Evolutionary conservation across 495 filamentous ascomycete species (phyloP).

Genomic region (Talaromyces trachyspermus): DNA sequence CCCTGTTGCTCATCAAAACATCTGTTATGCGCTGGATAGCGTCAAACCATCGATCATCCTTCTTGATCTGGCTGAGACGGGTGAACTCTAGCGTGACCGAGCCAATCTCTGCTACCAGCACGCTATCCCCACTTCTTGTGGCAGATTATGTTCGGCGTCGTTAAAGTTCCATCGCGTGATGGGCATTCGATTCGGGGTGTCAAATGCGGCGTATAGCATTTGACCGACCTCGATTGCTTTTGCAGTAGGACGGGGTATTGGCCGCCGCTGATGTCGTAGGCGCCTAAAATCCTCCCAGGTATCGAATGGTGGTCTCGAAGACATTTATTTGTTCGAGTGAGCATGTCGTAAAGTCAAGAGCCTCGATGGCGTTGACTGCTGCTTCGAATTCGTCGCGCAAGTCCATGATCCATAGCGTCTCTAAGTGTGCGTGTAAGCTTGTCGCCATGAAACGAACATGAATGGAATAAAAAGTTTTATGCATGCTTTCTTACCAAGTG

Average conservation of each 20-base stretch:
- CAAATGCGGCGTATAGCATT: slow-evolving; percentile 32
- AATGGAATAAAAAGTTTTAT: no score
- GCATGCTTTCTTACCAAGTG: slow-evolving; percentile 15
- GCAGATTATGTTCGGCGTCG: not conserved
- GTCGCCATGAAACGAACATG: no score
- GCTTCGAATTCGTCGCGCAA: slow-evolving; percentile 71
- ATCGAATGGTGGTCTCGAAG: slow-evolving; percentile 43
- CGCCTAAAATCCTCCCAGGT: slow-evolving; percentile 44
- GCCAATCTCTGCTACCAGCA: slow-evolving; percentile 70
- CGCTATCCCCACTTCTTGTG: not conserved
- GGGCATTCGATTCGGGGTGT: slow-evolving; percentile 33
- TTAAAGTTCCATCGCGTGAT: slow-evolving; percentile 4
- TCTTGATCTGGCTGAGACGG: slow-evolving; percentile 79
- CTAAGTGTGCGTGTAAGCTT: slow-evolving; percentile 35
- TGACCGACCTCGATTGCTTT: slow-evolving; percentile 29
- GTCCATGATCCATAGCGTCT: slow-evolving; percentile 87
- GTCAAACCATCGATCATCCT: slow-evolving; percentile 84
- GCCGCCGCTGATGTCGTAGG: slow-evolving; percentile 41
- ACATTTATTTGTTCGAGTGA: slow-evolving; percentile 17
- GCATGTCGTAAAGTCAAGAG: slow-evolving; percentile 69
- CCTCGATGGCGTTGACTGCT: slow-evolving; percentile 54
- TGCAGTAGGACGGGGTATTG: slow-evolving; percentile 23
- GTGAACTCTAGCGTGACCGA: slow-evolving; percentile 90
- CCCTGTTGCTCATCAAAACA: slow-evolving; percentile 67
- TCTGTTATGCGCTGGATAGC: slow-evolving; percentile 83